Evolutionary conservation across 768 basidiomycete species (phyloP).

Genomic region (Mycena haematopus): DNA sequence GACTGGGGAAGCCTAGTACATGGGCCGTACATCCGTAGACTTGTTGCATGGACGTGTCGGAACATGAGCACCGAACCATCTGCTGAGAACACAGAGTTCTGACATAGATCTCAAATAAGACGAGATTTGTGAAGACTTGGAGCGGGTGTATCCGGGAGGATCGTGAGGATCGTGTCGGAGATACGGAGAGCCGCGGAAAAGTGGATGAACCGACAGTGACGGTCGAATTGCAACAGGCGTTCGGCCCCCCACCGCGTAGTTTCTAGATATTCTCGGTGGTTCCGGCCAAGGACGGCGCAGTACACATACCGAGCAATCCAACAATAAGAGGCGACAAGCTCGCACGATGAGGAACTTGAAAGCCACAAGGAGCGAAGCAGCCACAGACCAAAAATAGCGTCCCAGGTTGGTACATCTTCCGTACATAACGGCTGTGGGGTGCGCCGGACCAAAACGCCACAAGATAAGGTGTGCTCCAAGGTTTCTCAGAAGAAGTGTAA

Average conservation of each 20-base stretch:
- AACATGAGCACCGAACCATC: not conserved
- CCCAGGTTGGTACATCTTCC: not conserved
- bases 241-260: not conserved
- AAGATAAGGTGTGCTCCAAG: not conserved
- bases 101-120: not conserved
- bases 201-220: too few species aligned
- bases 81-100: not conserved
- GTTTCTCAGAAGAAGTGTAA: not conserved
- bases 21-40: not conserved
- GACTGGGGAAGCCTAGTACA: too few species aligned
- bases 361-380: not conserved
- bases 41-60: not conserved
- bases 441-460: conserved; percentile 1
- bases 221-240: not conserved
- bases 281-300: not conserved
- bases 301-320: not conserved
- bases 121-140: too few species aligned
- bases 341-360: not conserved
- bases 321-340: not conserved
- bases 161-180: not conserved
- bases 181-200: not conserved
- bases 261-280: not conserved
- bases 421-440: not conserved
- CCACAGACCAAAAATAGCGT: not conserved
- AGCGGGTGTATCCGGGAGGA: too few species aligned